Evolutionary conservation across 2,329 filamentous ascomycete species (phyloP), one percentile per base, ranked within the genome.

Genomic region (Huntiella moniliformis): DNA sequence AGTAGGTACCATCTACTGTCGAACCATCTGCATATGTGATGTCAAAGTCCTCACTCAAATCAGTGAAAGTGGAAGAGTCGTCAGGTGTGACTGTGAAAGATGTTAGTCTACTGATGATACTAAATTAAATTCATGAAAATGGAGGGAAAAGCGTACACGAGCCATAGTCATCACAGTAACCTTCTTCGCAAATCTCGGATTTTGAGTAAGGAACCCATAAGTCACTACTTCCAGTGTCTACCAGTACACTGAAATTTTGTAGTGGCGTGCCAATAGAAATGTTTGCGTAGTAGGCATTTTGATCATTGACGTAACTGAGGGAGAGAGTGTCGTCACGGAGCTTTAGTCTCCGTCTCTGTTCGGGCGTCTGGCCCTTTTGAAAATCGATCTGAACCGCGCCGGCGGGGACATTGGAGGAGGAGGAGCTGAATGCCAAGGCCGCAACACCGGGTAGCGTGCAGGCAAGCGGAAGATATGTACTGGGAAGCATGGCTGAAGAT

Each of bases 201-300:
- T 46, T 42, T 48, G 53, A 57, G 38, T 58, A 57, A 11, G 68
- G 66, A 35, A 79, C 66, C 75, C 76, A 79, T 16, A 74, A 67
- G 58, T 80, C 76, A 50, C 73, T 77, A 54, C 73, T 77, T 37
- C 74, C 76, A 0, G 75, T 79, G 57, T 79, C 75, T 38, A 79
- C 63, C 56, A 77, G 72, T 44, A 79, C 58, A 1, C 65, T 68
- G 36, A 79, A 50, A 3, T 66, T 58, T 54, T 79, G 75, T 10
- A 60, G 58, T 0, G 75, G 74, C 5, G 68, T 75, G 13, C 76
- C 76, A 17, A 79, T 56, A 18, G 61, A 58, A 50, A 75, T 68
- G 16, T 67, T 67, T 13, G 70, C 67, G 53, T 74, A 77, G 56
- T 77, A 78, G 33, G 47, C 43, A 17, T 37, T 38, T 4, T 67